These are phyloP conservation scores for Neltuma alba DNA, from an alignment of 306 rosid species.

Conservation along the genomic window DNA sequence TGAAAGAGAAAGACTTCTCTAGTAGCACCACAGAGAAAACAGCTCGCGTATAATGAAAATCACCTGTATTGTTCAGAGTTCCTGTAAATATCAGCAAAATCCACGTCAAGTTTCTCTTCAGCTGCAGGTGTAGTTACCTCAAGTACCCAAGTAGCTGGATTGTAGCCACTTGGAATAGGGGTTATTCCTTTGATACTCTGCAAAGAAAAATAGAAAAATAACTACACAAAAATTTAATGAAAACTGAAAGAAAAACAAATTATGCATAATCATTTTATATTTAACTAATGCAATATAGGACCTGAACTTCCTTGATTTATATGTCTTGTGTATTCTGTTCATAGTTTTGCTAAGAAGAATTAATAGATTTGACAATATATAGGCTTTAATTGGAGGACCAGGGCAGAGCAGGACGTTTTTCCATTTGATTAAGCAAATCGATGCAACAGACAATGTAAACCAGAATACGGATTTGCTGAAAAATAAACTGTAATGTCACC, in stretches of 20 bases:
- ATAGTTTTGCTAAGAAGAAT: too few relatives aligned
- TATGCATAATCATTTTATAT: not conserved
- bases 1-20: not conserved
- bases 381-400: too few relatives aligned
- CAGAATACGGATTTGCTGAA: not conserved
- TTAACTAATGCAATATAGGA: not conserved
- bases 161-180: conserved; percentile 64
- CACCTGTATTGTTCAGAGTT: conserved; percentile 71
- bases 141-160: conserved; percentile 97
- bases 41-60: not conserved
- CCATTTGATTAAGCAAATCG: not conserved
- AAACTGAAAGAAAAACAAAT: not conserved
- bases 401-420: conserved; percentile 1
- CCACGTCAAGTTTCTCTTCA: conserved; percentile 61
- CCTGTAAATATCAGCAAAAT: conserved; percentile 56
- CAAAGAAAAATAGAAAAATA: conserved; percentile 32
- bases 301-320: not conserved
- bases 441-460: not conserved
- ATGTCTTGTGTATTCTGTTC: not conserved
- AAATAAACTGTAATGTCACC: conserved; percentile 46
- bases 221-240: not conserved
- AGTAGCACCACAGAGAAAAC: not conserved
- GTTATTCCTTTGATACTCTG: conserved; percentile 59
- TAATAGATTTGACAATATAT: too few relatives aligned
- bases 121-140: conserved; percentile 75